Evolutionary conservation across 768 basidiomycete species (phyloP).

Genomic region (Trametopsis cervina): DNA sequence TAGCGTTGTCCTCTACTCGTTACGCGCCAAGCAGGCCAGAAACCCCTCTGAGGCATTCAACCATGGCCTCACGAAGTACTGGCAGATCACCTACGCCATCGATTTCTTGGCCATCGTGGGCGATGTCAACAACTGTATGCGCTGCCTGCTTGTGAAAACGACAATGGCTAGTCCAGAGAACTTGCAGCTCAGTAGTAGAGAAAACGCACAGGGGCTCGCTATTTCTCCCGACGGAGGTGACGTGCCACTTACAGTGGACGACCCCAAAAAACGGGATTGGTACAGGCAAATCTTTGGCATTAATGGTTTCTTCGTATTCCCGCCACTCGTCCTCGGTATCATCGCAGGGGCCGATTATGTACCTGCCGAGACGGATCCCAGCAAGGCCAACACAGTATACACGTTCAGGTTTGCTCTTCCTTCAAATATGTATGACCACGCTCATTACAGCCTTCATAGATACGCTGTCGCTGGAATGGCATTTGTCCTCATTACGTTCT

Average conservation of each 20-base stretch:
- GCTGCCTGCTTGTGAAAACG: conserved; percentile 7
- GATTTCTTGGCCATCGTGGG: conserved; percentile 6
- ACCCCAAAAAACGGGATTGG: conserved; percentile 8
- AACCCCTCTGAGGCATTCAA: conserved; percentile 1
- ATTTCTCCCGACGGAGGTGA: background rate
- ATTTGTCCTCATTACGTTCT: background rate
- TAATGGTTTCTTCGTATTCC: background rate
- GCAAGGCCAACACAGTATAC: conserved; percentile 1
- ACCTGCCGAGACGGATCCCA: conserved; percentile 5
- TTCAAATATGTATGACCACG: background rate
- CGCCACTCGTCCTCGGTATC: conserved; percentile 6
- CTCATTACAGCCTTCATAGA: background rate
- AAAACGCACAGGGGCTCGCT: background rate
- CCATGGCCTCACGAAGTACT: conserved; percentile 6
- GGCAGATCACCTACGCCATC: conserved; percentile 5
- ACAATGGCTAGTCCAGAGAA: background rate
- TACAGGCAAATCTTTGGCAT: conserved; percentile 7
- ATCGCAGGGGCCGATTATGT: conserved; percentile 8
- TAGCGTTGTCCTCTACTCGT: background rate
- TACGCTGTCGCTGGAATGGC: background rate
- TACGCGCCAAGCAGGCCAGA: conserved; percentile 5
- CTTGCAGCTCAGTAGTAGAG: background rate
- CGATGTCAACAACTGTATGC: conserved; percentile 1
- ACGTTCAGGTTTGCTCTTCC: conserved; percentile 1
- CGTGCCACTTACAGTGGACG: background rate